Percentiles rank a stretch among this genome's conserved stretches.
Evolutionary conservation across 352 stramenopile genomes (phyloP).

Genomic region (Stephanocyclus meneghinianus): DNA sequence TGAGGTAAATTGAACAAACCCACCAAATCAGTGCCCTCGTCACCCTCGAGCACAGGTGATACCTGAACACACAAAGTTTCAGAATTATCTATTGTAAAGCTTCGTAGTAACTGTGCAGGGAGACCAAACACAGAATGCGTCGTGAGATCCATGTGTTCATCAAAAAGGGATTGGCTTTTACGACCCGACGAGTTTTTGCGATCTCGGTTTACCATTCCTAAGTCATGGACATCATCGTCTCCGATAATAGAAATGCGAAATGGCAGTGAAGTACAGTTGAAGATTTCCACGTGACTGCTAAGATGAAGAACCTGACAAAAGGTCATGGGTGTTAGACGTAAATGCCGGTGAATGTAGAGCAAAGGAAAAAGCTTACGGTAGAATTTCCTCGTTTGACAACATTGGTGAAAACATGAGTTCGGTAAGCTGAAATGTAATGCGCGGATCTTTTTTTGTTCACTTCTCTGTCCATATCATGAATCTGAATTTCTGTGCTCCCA

Average conservation of each 20-base stretch:
- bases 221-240: conserved; percentile 56
- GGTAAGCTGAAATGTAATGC: conserved; percentile 55
- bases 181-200: conserved; percentile 28
- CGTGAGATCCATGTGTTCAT: conserved; percentile 57
- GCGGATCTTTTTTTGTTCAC: conserved; percentile 50
- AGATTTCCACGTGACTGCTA: conserved; percentile 72
- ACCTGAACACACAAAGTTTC: conserved; percentile 59
- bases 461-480: conserved; percentile 73
- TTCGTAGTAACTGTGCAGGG: conserved; percentile 52
- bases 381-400: conserved; percentile 79
- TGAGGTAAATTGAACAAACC: conserved; percentile 60
- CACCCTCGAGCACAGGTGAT: conserved; percentile 48
- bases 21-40: conserved; percentile 27
- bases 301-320: conserved; percentile 71
- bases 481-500: conserved; percentile 49
- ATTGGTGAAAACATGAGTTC: conserved; percentile 62
- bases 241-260: conserved; percentile 60
- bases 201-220: conserved; percentile 50
- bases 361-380: conserved; percentile 58
- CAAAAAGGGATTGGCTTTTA: conserved; percentile 22
- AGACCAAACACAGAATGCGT: conserved; percentile 65
- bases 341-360: neutral
- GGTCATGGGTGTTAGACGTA: neutral
- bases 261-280: conserved; percentile 63
- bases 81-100: conserved; percentile 51